These are phyloP conservation scores for Linnemannia zychae DNA, from an alignment of 192 early-diverging fungal species.

Conservation along the genomic window DNA sequence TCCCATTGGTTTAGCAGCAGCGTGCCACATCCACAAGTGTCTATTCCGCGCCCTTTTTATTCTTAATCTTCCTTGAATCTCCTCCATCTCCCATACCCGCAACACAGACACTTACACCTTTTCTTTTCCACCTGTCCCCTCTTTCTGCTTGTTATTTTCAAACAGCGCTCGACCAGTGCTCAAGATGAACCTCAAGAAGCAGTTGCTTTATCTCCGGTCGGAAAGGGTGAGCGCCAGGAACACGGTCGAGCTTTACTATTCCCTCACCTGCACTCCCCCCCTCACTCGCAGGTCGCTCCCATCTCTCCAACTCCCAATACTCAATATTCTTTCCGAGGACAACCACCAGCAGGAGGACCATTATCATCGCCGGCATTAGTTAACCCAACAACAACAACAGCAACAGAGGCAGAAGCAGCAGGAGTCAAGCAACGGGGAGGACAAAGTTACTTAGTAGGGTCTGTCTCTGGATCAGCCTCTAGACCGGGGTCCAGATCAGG, in stretches of 20 bases:
- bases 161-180: constrained; percentile 29
- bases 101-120: background rate
- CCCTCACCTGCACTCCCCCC: background rate
- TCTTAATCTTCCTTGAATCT: background rate
- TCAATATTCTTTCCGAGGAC: constrained; percentile 18
- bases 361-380: too few relatives aligned
- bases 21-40: background rate
- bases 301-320: background rate
- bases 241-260: background rate
- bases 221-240: constrained; percentile 12
- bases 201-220: constrained; percentile 1
- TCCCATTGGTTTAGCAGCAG: too few relatives aligned
- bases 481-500: constrained; percentile 29
- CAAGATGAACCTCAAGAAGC: constrained; percentile 11
- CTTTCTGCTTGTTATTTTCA: constrained; percentile 9
- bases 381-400: background rate
- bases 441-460: background rate
- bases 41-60: background rate
- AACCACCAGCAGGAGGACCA: constrained; percentile 1
- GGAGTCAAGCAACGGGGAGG: background rate
- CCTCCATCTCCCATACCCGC: background rate
- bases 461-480: constrained; percentile 16
- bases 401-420: background rate
- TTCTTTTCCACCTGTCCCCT: background rate
- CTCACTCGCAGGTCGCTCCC: constrained; percentile 6